Percentiles rank a stretch among this genome's conserved stretches.
Conservation (phyloP, 2,329 filamentous ascomycete species). For the Colletotrichum karsti region DNA sequence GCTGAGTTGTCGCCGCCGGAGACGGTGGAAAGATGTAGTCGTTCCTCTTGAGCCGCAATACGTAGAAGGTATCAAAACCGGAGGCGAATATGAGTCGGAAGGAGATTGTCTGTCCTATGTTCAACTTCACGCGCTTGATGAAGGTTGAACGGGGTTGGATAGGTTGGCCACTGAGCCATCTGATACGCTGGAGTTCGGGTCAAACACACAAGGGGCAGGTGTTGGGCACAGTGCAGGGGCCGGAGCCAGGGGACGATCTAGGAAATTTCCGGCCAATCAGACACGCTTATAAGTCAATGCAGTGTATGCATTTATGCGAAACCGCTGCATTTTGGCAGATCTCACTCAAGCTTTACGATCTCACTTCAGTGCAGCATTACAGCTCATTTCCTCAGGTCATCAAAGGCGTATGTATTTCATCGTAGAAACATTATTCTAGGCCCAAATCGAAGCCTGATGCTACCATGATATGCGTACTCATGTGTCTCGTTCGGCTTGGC, state of each 20-base stretch:
- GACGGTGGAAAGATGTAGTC: not conserved
- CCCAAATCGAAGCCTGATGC: not conserved
- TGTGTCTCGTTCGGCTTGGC: not conserved
- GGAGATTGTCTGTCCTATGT: not conserved
- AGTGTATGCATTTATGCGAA: not conserved
- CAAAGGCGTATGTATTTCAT: not conserved
- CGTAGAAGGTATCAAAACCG: not conserved
- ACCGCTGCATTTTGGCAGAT: not conserved
- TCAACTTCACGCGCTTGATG: not conserved
- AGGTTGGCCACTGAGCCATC: not conserved
- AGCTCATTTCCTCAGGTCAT: not conserved
- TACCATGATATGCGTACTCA: too few relatives aligned
- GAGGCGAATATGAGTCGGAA: not conserved
- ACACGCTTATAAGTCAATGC: not conserved
- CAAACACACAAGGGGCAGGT: slow-evolving; percentile 26
- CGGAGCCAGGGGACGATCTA: not conserved
- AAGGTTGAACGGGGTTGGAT: slow-evolving; percentile 5
- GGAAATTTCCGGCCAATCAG: slow-evolving; percentile 7
- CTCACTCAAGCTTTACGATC: not conserved
- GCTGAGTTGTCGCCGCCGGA: not conserved
- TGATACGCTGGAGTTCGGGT: slow-evolving; percentile 27
- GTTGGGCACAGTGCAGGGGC: slow-evolving; percentile 9
- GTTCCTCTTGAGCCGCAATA: not conserved
- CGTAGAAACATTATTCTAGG: not conserved
- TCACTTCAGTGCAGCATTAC: not conserved